Percentiles rank a stretch among this genome's conserved stretches.
These are phyloP conservation scores for Neltuma alba DNA, from an alignment of 306 rosid genomes.

Conservation along the genomic window DNA sequence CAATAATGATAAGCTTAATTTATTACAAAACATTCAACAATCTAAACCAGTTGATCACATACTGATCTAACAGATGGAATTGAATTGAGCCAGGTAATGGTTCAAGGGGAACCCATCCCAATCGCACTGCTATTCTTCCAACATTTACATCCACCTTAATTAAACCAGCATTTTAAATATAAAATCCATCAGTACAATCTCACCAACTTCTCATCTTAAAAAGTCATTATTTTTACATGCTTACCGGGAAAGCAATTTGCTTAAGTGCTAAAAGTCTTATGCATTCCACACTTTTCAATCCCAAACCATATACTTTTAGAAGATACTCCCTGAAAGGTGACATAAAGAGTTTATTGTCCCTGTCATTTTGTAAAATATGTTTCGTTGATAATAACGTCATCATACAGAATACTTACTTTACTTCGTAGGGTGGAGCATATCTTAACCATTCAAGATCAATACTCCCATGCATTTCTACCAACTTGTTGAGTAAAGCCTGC, in stretches of 20 bases:
- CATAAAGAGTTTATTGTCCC: neutral
- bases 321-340: slow-evolving; percentile 56
- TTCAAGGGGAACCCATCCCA: slow-evolving; percentile 87
- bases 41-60: slow-evolving; percentile 29
- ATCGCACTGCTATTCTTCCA: slow-evolving; percentile 70
- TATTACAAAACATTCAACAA: neutral
- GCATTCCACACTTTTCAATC: slow-evolving; percentile 83
- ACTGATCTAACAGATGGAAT: slow-evolving; percentile 63
- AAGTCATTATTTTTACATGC: neutral
- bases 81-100: slow-evolving; percentile 65
- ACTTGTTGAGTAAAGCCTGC: slow-evolving; percentile 56
- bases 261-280: slow-evolving; percentile 69
- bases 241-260: slow-evolving; percentile 74
- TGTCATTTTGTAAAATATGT: neutral
- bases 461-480: slow-evolving; percentile 42
- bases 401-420: slow-evolving; percentile 36
- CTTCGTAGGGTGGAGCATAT: slow-evolving; percentile 54
- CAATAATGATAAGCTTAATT: neutral
- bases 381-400: neutral
- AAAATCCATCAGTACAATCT: neutral
- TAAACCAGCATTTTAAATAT: neutral
- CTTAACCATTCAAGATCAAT: slow-evolving; percentile 78
- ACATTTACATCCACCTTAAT: slow-evolving; percentile 83
- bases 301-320: slow-evolving; percentile 56
- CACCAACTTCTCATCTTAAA: neutral